Percentiles rank a stretch among this genome's conserved stretches.
These are phyloP conservation scores for Mortierella sp. DNA, from an alignment of 371 early-diverging fungal species.

Conservation along the genomic window DNA sequence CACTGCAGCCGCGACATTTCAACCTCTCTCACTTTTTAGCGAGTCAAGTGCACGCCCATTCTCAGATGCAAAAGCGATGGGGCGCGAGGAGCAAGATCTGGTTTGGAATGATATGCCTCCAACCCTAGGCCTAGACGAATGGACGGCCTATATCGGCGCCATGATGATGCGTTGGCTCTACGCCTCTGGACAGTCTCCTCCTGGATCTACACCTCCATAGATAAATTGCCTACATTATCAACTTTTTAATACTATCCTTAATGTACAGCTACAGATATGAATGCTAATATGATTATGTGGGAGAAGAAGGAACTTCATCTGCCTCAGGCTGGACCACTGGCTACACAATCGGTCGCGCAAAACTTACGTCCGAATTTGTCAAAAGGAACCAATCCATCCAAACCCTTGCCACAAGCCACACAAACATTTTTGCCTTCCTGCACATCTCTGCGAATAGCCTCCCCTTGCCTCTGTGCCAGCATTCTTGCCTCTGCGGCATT, in stretches of 20 bases:
- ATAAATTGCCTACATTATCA: neutral
- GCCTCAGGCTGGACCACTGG: conserved; percentile 43
- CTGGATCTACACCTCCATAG: conserved; percentile 16
- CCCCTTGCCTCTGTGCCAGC: conserved; percentile 34
- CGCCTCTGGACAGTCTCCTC: conserved; percentile 47
- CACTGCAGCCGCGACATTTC: neutral
- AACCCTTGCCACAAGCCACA: conserved; percentile 57
- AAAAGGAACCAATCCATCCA: conserved; percentile 58
- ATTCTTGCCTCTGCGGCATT: conserved; percentile 84
- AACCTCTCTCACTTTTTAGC: neutral
- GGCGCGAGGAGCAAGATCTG: conserved; percentile 36
- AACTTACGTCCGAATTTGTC: conserved; percentile 64
- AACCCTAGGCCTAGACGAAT: conserved; percentile 52
- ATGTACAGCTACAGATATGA: neutral
- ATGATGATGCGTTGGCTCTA: conserved; percentile 55
- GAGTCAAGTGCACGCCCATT: conserved; percentile 1
- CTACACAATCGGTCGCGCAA: conserved; percentile 52
- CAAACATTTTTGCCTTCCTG: conserved; percentile 55
- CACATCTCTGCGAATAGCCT: conserved; percentile 27
- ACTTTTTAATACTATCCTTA: neutral
- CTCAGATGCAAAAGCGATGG: neutral
- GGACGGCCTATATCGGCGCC: conserved; percentile 53
- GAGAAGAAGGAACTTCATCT: neutral
- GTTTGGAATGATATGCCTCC: conserved; percentile 57
- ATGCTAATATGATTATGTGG: neutral